Conservation (phyloP, 2,329 filamentous ascomycete genomes). For the Sclerotinia subarctica region DNA sequence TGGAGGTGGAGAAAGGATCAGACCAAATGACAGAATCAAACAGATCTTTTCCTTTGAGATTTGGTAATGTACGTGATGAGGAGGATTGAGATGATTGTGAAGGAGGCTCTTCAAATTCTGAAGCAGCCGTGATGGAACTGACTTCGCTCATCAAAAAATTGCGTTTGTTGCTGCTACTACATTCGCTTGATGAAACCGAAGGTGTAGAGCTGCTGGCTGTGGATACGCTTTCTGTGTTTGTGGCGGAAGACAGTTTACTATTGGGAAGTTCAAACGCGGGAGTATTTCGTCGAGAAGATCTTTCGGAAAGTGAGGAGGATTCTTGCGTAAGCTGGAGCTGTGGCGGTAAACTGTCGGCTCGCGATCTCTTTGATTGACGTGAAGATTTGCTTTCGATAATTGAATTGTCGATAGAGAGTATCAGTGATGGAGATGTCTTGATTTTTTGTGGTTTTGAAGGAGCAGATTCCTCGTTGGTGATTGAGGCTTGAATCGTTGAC, state of each 20-base stretch:
- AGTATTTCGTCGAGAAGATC: slow-evolving; percentile 10
- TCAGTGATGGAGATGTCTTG: slow-evolving; percentile 1
- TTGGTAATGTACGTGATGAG: slow-evolving; percentile 45
- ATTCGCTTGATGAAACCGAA: slow-evolving; percentile 12
- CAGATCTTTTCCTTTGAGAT: slow-evolving; percentile 67
- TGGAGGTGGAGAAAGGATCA: slow-evolving; percentile 63
- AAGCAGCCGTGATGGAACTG: slow-evolving; percentile 18
- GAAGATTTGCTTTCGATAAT: not conserved
- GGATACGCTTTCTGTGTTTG: not conserved
- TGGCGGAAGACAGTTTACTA: slow-evolving; percentile 6
- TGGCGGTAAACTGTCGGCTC: slow-evolving; percentile 4
- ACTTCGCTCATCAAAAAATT: slow-evolving; percentile 12
- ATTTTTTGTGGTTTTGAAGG: not conserved
- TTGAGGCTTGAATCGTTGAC: slow-evolving; percentile 12
- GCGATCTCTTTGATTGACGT: slow-evolving; percentile 10
- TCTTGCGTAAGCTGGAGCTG: slow-evolving; percentile 2
- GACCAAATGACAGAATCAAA: slow-evolving; percentile 70
- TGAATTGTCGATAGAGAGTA: not conserved
- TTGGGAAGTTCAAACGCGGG: not conserved
- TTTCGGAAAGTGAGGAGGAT: not conserved
- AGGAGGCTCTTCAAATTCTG: slow-evolving; percentile 18
- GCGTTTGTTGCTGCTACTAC: slow-evolving; percentile 1
- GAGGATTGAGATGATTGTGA: slow-evolving; percentile 31
- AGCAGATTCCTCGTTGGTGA: not conserved
- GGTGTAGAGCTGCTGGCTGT: slow-evolving; percentile 2